A percentile compares a stretch with the other conserved stretches of the same genome.
Evolutionary conservation across 768 basidiomycete genomes (phyloP).

Genomic region (Peribolospora baueri): DNA sequence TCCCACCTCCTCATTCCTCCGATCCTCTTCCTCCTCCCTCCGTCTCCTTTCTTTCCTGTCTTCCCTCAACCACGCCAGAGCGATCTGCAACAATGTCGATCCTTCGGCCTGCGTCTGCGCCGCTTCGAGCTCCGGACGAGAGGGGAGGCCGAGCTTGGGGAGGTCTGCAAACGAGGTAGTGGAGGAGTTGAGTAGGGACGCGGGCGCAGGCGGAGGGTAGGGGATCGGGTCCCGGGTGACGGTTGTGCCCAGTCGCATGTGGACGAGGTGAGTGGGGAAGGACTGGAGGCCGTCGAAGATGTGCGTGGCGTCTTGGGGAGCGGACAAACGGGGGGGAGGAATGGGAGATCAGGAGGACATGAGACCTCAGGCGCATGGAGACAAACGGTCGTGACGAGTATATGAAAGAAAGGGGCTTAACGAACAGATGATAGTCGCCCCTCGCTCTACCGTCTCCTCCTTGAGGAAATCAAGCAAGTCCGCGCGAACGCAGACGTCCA

Average conservation of each 20-base stretch:
- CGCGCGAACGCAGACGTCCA: constrained; percentile 82
- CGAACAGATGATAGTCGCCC: constrained; percentile 69
- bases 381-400: neutral
- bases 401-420: constrained; percentile 3
- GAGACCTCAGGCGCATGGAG: neutral
- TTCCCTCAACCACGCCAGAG: constrained; percentile 64
- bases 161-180: constrained; percentile 7
- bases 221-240: constrained; percentile 35
- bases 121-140: neutral
- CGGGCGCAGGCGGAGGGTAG: constrained; percentile 33
- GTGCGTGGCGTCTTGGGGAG: constrained; percentile 59
- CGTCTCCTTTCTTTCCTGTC: constrained; percentile 34
- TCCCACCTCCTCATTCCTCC: constrained; percentile 37
- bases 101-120: constrained; percentile 11
- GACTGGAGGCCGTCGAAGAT: constrained; percentile 75
- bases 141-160: constrained; percentile 2
- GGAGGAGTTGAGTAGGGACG: constrained; percentile 4
- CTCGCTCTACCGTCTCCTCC: constrained; percentile 48
- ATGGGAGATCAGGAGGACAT: neutral
- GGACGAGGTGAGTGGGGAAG: constrained; percentile 85
- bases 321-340: neutral
- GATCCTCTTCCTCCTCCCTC: constrained; percentile 28
- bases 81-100: constrained; percentile 38
- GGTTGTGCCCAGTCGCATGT: constrained; percentile 65
- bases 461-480: constrained; percentile 73